These are phyloP conservation scores for Aspergillus quadrilineatus DNA, from an alignment of 2,329 filamentous ascomycete species.

Conservation along the genomic window DNA sequence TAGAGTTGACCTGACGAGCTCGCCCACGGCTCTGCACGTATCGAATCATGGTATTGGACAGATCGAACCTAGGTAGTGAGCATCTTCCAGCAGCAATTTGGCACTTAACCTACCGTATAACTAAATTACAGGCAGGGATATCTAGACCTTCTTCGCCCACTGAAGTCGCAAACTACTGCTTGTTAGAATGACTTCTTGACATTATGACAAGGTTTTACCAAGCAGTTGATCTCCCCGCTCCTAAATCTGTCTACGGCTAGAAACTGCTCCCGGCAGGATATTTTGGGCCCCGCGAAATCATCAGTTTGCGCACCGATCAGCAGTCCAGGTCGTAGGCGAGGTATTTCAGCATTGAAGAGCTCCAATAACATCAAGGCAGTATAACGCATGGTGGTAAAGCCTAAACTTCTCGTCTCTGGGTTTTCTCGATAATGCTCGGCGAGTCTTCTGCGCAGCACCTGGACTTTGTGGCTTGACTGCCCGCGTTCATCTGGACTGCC, in stretches of 20 bases:
- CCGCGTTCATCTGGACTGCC: constrained; percentile 36
- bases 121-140: constrained; percentile 66
- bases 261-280: constrained; percentile 73
- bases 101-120: constrained; percentile 46
- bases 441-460: constrained; percentile 61
- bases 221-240: constrained; percentile 58
- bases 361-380: constrained; percentile 72
- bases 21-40: constrained; percentile 92
- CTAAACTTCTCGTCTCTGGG: constrained; percentile 69
- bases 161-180: constrained; percentile 58
- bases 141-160: constrained; percentile 67
- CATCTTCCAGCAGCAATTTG: background rate
- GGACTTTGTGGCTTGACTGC: constrained; percentile 71
- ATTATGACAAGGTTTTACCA: constrained; percentile 32
- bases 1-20: constrained; percentile 73
- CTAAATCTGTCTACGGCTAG: constrained; percentile 66
- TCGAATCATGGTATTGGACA: constrained; percentile 86
- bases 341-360: constrained; percentile 60
- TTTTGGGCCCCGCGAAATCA: constrained; percentile 58
- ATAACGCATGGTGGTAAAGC: constrained; percentile 79
- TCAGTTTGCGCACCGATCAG: constrained; percentile 62
- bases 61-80: constrained; percentile 65
- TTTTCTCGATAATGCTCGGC: constrained; percentile 60
- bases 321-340: constrained; percentile 59
- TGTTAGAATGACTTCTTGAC: constrained; percentile 10